Base-by-base conservation (phyloP, 1,284 basidiomycete genomes). In the Tylopilus sp. region DNA sequence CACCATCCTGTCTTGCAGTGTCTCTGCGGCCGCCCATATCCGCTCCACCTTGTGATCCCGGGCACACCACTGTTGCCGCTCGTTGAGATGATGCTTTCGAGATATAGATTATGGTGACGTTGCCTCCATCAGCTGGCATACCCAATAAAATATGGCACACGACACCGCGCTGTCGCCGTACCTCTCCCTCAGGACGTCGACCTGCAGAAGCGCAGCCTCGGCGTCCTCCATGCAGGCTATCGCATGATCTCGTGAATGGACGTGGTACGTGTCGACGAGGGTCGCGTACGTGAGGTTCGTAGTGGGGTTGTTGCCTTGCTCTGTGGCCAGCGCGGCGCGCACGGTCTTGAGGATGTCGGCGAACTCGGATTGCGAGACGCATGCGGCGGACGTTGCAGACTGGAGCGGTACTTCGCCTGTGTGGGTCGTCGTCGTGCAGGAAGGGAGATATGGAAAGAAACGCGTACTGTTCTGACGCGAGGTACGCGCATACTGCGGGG, bases 91-190 rank as follows among this genome's bases (percentile, higher is more conserved):
- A 29, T 10, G 15, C 3, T 10, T 11, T 28, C 29, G 4, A n/a
- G 25, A 40, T 2, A 23, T 9, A 11, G 1, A 44, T 48, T 34
- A n/a, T n/a, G n/a, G n/a, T n/a, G n/a, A n/a, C n/a, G n/a, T n/a
- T 13, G 62, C 65, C 59, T 69, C 67, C 66, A 66, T n/a, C n/a
- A n/a, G n/a, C n/a, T n/a, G n/a, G n/a, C n/a, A n/a, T n/a, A n/a
- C n/a, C n/a, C n/a, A n/a, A 37, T 50, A 56, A 51, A 69, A 69
- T 9, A 69, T 7, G n/a, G 60, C 63, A 16, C 64, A 67, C 10
- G 19, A 31, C n/a, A 66, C 41, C 21, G 36, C 19, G 23, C 48
- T 47, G 0, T 37, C 28, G n/a, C 64, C 55, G 15, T 67, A 48
- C 18, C 42, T 49, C 12, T 58, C 47, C 43, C 39, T 59, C 5